These are phyloP conservation scores for Globisporangium cylindrosporum DNA, from an alignment of 352 stramenopile species.

Conservation along the genomic window DNA sequence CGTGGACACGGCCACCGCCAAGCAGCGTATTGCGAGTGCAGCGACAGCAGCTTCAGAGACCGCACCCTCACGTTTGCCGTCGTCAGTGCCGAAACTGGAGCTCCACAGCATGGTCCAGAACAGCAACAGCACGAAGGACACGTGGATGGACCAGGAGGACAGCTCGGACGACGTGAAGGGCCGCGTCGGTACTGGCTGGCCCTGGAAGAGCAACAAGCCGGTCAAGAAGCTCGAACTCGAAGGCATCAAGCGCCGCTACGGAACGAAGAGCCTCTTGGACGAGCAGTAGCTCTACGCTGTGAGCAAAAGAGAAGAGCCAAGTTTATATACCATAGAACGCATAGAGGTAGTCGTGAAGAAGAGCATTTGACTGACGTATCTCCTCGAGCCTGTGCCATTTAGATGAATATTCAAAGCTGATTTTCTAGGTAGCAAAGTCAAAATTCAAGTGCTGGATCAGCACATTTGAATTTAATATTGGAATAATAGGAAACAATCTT, in stretches of 20 bases:
- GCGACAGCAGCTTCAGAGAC: background rate
- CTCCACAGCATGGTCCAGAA: constrained; percentile 6
- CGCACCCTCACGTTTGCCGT: background rate
- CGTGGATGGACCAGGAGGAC: constrained; percentile 43
- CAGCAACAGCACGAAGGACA: constrained; percentile 15
- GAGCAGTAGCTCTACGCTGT: no score
- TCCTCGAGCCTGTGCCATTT: no score
- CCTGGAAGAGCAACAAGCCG: constrained; percentile 52
- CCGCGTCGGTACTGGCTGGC: constrained; percentile 57
- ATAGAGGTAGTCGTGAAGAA: background rate
- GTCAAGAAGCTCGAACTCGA: constrained; percentile 52
- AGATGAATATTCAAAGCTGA: no score
- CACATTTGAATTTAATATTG: background rate
- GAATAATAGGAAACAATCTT: background rate
- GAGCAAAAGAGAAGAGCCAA: no score
- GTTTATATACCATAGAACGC: constrained; percentile 2
- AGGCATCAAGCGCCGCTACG: constrained; percentile 41
- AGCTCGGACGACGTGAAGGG: constrained; percentile 53
- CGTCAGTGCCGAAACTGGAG: background rate
- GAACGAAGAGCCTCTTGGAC: constrained; percentile 6
- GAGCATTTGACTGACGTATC: no score
- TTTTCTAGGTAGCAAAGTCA: no score
- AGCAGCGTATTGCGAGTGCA: constrained; percentile 32
- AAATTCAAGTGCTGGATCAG: no score
- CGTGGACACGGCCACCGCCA: constrained; percentile 58